These are phyloP conservation scores for Coniosporium tulheliwenetii DNA, from an alignment of 2,329 filamentous ascomycete species.

Conservation along the genomic window DNA sequence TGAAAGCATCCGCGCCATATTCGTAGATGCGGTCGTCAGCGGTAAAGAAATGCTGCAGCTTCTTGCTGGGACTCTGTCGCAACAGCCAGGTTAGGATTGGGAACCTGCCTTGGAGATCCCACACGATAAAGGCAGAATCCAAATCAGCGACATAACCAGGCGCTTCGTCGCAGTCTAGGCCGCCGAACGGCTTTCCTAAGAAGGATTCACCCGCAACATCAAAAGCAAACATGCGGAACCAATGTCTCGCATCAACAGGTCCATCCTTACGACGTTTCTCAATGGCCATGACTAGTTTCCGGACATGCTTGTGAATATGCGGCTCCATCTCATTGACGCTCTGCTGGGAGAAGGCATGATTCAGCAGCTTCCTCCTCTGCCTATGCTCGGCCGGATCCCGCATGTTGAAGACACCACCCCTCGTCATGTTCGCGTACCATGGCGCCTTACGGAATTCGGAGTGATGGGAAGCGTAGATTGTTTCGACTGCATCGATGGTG, in stretches of 20 bases:
- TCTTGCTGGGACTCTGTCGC: neutral
- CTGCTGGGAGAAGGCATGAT: neutral
- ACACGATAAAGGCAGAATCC: neutral
- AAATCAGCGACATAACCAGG: neutral
- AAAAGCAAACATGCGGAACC: neutral
- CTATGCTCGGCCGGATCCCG: neutral
- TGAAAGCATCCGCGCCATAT: neutral
- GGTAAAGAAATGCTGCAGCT: neutral
- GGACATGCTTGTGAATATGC: neutral
- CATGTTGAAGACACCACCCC: neutral
- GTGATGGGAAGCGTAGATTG: slow-evolving; percentile 23
- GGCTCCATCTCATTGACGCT: neutral
- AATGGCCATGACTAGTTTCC: neutral
- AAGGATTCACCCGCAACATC: neutral
- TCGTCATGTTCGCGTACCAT: neutral
- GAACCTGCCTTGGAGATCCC: neutral
- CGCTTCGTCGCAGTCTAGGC: neutral
- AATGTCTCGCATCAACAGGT: too few relatives aligned
- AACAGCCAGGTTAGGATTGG: neutral
- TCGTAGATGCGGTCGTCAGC: neutral
- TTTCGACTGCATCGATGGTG: slow-evolving; percentile 29
- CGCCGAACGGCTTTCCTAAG: neutral
- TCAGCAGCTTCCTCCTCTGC: neutral
- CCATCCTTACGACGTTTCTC: too few relatives aligned
- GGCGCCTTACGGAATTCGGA: neutral